Evolutionary conservation across 83 land plant genomes (phyloP).

Genomic region (Thuja plicata): DNA sequence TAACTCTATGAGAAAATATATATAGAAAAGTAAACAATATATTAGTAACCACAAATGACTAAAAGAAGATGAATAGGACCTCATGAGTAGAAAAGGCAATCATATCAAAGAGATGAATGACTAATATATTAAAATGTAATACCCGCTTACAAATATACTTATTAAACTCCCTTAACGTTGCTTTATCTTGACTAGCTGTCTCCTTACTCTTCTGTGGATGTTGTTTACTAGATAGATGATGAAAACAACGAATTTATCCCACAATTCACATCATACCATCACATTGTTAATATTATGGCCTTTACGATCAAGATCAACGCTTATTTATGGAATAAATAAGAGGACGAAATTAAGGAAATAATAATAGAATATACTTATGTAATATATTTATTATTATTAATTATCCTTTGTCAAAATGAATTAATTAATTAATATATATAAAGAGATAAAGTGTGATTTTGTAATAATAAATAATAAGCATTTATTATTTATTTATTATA

Average conservation of each 20-base stretch:
- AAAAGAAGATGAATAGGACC: background rate
- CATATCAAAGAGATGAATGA: background rate
- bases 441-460: too few relatives aligned
- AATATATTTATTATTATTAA: too few relatives aligned
- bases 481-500: too few relatives aligned
- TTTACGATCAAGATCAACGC: too few relatives aligned
- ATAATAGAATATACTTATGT: too few relatives aligned
- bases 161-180: background rate
- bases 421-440: too few relatives aligned
- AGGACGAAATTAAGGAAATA: too few relatives aligned
- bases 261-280: background rate
- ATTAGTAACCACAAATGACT: background rate
- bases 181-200: background rate
- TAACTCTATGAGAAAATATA: background rate
- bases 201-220: background rate
- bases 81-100: background rate
- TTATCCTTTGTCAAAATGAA: too few relatives aligned
- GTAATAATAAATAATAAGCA: too few relatives aligned
- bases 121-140: too few relatives aligned
- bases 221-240: background rate
- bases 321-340: too few relatives aligned
- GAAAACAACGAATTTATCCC: background rate
- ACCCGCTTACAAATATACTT: background rate
- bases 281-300: too few relatives aligned
- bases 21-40: background rate